A percentile compares a stretch with the other conserved stretches of the same genome.
phyloP scores from a whole-genome alignment of 169 alveolate genomes.

The Plasmodium cynomolgi region DNA sequence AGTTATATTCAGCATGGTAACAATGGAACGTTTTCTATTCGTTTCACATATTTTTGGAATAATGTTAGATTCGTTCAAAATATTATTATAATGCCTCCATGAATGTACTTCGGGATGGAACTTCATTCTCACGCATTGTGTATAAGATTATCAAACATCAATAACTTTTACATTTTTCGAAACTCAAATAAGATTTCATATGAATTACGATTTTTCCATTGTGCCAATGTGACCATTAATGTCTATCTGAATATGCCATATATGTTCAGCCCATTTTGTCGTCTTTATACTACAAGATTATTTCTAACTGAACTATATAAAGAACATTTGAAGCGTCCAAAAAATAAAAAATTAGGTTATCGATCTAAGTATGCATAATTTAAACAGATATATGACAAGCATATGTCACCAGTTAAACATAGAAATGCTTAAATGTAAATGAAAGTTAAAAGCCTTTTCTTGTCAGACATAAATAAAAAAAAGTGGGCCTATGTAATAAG shows the following conservation, averaged over 20 bases:
- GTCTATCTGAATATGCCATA: background rate
- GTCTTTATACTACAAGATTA: background rate
- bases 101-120: background rate
- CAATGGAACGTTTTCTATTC: background rate
- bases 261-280: background rate
- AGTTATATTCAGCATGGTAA: background rate
- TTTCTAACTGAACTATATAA: background rate
- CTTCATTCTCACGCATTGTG: background rate
- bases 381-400: background rate
- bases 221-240: background rate
- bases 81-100: background rate
- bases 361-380: background rate
- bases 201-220: background rate
- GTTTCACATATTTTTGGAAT: background rate
- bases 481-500: background rate
- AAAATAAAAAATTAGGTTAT: background rate
- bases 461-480: background rate
- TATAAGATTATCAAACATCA: background rate
- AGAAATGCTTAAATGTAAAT: background rate
- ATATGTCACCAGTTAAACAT: background rate
- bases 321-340: background rate
- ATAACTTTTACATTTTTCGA: background rate
- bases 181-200: background rate
- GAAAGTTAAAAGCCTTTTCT: background rate
- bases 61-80: background rate